Base-by-base conservation (phyloP, 306 rosid genomes). In the Medicago ruthenica region DNA sequence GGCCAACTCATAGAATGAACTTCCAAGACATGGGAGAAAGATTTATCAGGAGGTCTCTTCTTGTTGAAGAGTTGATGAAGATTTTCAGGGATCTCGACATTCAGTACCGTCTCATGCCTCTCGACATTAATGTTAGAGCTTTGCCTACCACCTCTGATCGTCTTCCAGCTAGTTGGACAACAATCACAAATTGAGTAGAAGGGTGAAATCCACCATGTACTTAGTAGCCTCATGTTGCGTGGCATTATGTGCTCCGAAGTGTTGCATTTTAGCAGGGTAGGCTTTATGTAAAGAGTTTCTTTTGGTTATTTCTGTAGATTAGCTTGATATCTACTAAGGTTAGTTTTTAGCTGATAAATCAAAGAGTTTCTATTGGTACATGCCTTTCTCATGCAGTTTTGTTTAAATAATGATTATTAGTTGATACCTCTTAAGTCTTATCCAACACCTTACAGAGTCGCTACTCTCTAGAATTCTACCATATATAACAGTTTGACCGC, bases 1-100 rank as follows among this genome's bases (percentile, higher is more conserved):
- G 98, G 98, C 79, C 87, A 37, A 79, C 82, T 20, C 99, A 96
- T 62, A 88, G 78, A 78, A 92, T 95, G 88, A 95, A 88, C 81
- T 86, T 85, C 86, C 99, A 95, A 72, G 88, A 95, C 84, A 82
- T 88, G 81, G 97, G 97, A 12, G 98, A 96, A 71, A 92, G 91
- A 81, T 87, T 24, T 73, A 61, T 40, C 0, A 85, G 98, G 63
- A 88, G 99, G 73, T 86, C 91, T 12, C 51, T 76, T 54, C 50
- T 92, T 79, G 54, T 96, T 40, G 99, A 96, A 81, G 97, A 96
- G 84, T 79, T 96, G 86, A 53, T 83, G 14, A 90, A 86, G 86
- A 83, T 89, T 79, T 85, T 91, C 84, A 70, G 73, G 73, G 99
- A 96, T 54, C 86, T 88, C 1, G 99, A 96, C 78, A 84, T 96